A percentile compares a stretch with the other conserved stretches of the same genome.
phyloP scores from a whole-genome alignment of 1,139 yeast genomes.

The Geotrichum aggregatum region DNA sequence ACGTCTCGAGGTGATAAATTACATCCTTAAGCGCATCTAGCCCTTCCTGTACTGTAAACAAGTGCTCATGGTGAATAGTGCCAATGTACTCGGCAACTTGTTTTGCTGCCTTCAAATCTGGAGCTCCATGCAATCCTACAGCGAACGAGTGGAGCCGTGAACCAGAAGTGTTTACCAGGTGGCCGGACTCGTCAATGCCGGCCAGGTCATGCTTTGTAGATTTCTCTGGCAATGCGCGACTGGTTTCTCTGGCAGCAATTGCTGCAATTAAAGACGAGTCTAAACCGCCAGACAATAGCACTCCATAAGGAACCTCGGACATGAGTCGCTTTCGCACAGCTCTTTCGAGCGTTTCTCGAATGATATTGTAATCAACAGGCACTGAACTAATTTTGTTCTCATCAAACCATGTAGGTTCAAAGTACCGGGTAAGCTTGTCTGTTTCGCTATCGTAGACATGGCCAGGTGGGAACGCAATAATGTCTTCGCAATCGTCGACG shows the following conservation, averaged over 20 bases:
- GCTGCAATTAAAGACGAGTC: conserved; percentile 95
- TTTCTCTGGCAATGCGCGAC: conserved; percentile 59
- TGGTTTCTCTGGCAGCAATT: conserved; percentile 94
- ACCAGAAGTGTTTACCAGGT: conserved; percentile 71
- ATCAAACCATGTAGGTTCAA: conserved; percentile 93
- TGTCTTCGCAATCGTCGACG: conserved; percentile 84
- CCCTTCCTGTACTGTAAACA: conserved; percentile 93
- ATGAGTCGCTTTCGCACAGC: conserved; percentile 97
- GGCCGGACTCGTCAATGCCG: conserved; percentile 87
- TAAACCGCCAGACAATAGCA: conserved; percentile 89
- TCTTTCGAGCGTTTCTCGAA: conserved; percentile 80
- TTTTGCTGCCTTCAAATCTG: conserved; percentile 92
- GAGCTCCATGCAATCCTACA: conserved; percentile 94
- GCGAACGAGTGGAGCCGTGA: conserved; percentile 92
- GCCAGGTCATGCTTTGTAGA: conserved; percentile 56
- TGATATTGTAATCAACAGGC: conserved; percentile 63
- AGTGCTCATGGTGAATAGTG: conserved; percentile 95
- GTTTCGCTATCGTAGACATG: conserved; percentile 91
- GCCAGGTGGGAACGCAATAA: conserved; percentile 95
- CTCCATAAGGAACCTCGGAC: conserved; percentile 99
- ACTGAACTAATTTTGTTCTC: conserved; percentile 65
- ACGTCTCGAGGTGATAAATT: conserved; percentile 91
- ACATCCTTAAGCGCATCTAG: conserved; percentile 93
- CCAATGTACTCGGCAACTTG: conserved; percentile 91
- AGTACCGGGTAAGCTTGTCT: conserved; percentile 80